Evolutionary conservation across 192 early-diverging fungal genomes (phyloP), one percentile per base, ranked within the genome.

Genomic region (Coemansia aciculifera): DNA sequence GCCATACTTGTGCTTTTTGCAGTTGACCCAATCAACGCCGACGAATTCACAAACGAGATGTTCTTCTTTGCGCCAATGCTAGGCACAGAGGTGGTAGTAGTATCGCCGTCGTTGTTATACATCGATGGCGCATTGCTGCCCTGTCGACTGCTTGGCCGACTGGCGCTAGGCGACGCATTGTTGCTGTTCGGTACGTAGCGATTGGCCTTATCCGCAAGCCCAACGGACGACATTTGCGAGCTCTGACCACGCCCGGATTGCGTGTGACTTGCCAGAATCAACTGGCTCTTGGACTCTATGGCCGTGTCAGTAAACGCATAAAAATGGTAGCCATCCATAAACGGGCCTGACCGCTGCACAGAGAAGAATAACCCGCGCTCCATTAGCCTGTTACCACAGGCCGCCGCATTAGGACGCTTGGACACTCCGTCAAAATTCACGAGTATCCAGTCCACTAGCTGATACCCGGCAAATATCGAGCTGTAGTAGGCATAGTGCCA

Each of bases 251-350:
- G 54, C 27, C 67, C 27, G 0, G 46, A 21, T 4, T 44, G 56
- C 42, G 9, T 56, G 13, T 67, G 66, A n/a, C 39, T 19, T 36
- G 27, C 23, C 34, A 37, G 37, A 13, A 29, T 34, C 21, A 57
- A 63, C 43, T 71, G 59, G 43, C 31, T 56, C 56, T 48, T 64
- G 54, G 29, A 56, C 15, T 23, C 51, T 31, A 68, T 31, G 2
- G 69, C 63, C 3, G 70, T 51, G 37, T 81, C 78, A 7, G 73
- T 69, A 48, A 81, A 75, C 62, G 59, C 69, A 71, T 97, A 98
- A 85, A 93, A 97, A 69, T 93, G 94, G 44, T 91, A 88, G 0
- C 95, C 95, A 67, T 98, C 97, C 68, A 95, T 68, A 65, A 98
- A 95, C 21, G 74, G 52, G 54, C 91, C 89, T n/a, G 79, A 72